Evolutionary conservation across 352 stramenopile genomes (phyloP).

Genomic region (Pythium coloratum): DNA sequence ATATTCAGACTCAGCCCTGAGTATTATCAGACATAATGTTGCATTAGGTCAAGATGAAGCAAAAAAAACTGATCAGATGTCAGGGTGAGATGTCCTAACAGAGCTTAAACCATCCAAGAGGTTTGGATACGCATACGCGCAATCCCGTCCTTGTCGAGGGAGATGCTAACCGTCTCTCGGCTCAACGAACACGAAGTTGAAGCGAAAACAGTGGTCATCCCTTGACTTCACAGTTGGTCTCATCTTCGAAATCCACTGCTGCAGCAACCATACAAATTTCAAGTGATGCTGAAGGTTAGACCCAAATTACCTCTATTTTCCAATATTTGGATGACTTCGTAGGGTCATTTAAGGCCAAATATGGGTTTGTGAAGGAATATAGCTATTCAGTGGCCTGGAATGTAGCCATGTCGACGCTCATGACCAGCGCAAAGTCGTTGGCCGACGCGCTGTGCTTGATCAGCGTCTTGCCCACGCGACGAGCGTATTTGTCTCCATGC

Average conservation of each 20-base stretch:
- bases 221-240: constrained; percentile 16
- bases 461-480: constrained; percentile 39
- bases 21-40: neutral
- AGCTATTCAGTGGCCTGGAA: constrained; percentile 13
- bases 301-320: constrained; percentile 16
- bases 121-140: constrained; percentile 83
- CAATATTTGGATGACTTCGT: constrained; percentile 15
- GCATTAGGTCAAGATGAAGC: neutral
- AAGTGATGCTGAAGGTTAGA: neutral
- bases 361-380: neutral
- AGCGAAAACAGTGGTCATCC: constrained; percentile 21
- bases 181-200: constrained; percentile 84
- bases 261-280: constrained; percentile 13
- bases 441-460: constrained; percentile 25
- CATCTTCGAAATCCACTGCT: constrained; percentile 36
- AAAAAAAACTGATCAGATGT: constrained; percentile 82
- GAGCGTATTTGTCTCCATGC: constrained; percentile 26
- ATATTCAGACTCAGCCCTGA: constrained; percentile 8
- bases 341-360: neutral
- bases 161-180: constrained; percentile 95
- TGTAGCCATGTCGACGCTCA: constrained; percentile 32
- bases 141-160: constrained; percentile 94
- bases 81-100: constrained; percentile 35
- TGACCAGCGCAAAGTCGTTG: constrained; percentile 28
- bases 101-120: constrained; percentile 84